Percentiles rank a stretch among this genome's conserved stretches.
Evolutionary conservation across 2,329 filamentous ascomycete species (phyloP).

Genomic region (Tolypocladium inflatum): DNA sequence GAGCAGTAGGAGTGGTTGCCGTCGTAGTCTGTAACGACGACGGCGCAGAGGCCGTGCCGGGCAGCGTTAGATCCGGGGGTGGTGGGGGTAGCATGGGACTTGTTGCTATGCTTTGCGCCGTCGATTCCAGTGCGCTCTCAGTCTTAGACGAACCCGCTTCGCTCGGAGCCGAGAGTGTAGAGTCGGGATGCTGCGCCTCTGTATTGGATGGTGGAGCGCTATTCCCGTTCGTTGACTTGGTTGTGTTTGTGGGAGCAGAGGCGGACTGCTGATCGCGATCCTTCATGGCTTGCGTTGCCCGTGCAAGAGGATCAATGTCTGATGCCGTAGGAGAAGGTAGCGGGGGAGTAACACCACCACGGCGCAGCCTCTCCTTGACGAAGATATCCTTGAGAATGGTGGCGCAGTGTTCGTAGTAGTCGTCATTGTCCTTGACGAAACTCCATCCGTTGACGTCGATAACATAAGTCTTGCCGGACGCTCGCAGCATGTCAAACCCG

Average conservation of each 20-base stretch:
- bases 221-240: slow-evolving; percentile 18
- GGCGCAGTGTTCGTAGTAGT: slow-evolving; percentile 90
- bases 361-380: slow-evolving; percentile 63
- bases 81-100: slow-evolving; percentile 25
- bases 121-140: slow-evolving; percentile 21
- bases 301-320: slow-evolving; percentile 32
- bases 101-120: slow-evolving; percentile 23
- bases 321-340: slow-evolving; percentile 37
- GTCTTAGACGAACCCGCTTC: slow-evolving; percentile 21
- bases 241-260: slow-evolving; percentile 8
- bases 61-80: slow-evolving; percentile 17
- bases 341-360: slow-evolving; percentile 49
- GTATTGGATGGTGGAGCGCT: slow-evolving; percentile 5
- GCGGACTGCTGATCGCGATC: slow-evolving; percentile 26
- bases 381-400: slow-evolving; percentile 84
- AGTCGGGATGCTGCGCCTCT: slow-evolving; percentile 16
- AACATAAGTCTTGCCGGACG: slow-evolving; percentile 84
- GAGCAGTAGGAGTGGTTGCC: slow-evolving; percentile 10
- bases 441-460: slow-evolving; percentile 99
- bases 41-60: slow-evolving; percentile 21
- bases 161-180: slow-evolving; percentile 12
- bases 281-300: slow-evolving; percentile 21
- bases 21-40: slow-evolving; percentile 25
- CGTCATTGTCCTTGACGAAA: slow-evolving; percentile 98
- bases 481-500: slow-evolving; percentile 87